phyloP scores from a whole-genome alignment of 306 rosid species.

The Fragaria nilgerrensis region DNA sequence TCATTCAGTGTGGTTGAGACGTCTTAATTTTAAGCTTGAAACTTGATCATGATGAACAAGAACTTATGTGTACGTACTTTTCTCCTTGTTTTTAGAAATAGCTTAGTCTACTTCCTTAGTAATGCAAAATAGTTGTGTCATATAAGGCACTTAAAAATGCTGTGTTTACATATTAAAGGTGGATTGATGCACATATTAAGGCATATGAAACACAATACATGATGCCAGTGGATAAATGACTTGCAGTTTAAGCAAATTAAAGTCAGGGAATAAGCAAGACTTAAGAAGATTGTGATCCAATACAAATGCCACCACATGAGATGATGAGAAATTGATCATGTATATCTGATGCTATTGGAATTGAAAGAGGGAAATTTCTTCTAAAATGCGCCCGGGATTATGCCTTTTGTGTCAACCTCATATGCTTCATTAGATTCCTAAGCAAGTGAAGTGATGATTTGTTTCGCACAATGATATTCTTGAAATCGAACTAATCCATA shows the following conservation, averaged over 20 bases:
- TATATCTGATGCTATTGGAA: neutral
- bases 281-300: neutral
- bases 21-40: conserved; percentile 39
- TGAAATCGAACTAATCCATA: too few relatives aligned
- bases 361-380: neutral
- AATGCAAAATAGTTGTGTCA: neutral
- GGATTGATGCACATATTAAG: neutral
- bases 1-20: conserved; percentile 72
- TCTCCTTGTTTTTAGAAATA: neutral
- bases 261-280: neutral
- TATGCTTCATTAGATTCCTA: neutral
- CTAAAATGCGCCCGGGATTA: neutral
- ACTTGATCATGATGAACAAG: conserved; percentile 11
- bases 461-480: neutral
- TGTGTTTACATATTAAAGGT: neutral
- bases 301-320: conserved; percentile 1
- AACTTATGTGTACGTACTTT: neutral
- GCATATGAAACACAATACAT: neutral
- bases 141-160: neutral
- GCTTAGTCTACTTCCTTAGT: neutral
- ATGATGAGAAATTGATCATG: neutral
- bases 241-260: neutral
- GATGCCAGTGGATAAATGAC: neutral
- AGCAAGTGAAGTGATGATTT: neutral
- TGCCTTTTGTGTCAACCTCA: neutral